Conservation (phyloP, 495 filamentous ascomycete species). For the Apodospora peruviana region DNA sequence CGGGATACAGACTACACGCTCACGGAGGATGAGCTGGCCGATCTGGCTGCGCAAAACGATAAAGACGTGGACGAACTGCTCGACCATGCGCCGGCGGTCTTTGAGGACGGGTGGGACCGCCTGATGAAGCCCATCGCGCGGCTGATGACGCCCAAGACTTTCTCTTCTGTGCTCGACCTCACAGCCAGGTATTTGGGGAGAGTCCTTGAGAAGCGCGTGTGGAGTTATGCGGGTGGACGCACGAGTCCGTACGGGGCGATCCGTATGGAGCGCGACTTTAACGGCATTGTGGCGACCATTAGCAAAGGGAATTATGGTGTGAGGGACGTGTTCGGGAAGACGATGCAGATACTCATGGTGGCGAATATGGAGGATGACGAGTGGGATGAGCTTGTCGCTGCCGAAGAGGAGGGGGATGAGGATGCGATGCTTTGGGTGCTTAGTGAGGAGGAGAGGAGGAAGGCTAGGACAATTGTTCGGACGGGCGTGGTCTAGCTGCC, state of each 20-base stretch:
- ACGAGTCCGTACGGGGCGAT: slow-evolving; percentile 81
- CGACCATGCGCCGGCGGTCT: slow-evolving; percentile 63
- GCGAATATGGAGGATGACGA: slow-evolving; percentile 98
- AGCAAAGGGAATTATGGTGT: slow-evolving; percentile 74
- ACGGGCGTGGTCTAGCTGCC: background rate
- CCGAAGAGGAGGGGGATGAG: slow-evolving; percentile 28
- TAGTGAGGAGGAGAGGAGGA: slow-evolving; percentile 47
- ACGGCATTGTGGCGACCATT: slow-evolving; percentile 69
- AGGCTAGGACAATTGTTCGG: slow-evolving; percentile 45
- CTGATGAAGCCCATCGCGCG: slow-evolving; percentile 77
- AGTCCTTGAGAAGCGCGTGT: slow-evolving; percentile 85
- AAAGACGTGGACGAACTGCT: slow-evolving; percentile 47
- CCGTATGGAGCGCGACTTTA: slow-evolving; percentile 81
- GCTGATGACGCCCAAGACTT: slow-evolving; percentile 69
- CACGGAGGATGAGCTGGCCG: slow-evolving; percentile 45
- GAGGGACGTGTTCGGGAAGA: slow-evolving; percentile 72
- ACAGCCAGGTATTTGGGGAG: slow-evolving; percentile 66
- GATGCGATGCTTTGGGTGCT: slow-evolving; percentile 50
- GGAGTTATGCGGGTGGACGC: slow-evolving; percentile 67
- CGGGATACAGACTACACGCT: slow-evolving; percentile 79
- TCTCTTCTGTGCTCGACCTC: slow-evolving; percentile 62
- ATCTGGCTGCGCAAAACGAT: slow-evolving; percentile 42
- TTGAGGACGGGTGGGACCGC: slow-evolving; percentile 76
- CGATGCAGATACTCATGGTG: slow-evolving; percentile 78
- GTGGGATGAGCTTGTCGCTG: slow-evolving; percentile 65